These are phyloP conservation scores for Yarrowia sp. DNA, from an alignment of 805 yeast genomes.

Conservation along the genomic window DNA sequence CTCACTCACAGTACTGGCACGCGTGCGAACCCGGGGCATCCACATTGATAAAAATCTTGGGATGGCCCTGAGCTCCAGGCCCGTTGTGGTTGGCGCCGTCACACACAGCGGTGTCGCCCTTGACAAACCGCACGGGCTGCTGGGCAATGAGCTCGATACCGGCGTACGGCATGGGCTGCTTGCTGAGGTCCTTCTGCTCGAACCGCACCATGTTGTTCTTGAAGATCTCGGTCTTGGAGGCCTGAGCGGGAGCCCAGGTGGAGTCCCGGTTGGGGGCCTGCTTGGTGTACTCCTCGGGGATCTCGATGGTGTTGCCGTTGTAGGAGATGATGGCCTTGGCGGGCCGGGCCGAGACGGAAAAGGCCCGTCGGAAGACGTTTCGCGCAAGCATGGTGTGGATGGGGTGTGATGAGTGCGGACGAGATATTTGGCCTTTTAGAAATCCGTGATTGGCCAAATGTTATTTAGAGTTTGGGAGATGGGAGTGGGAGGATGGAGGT, in stretches of 20 bases:
- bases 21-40: constrained; percentile 70
- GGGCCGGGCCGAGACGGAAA: constrained; percentile 19
- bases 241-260: constrained; percentile 73
- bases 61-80: constrained; percentile 69
- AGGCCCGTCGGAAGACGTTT: constrained; percentile 19
- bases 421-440: too few species aligned
- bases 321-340: constrained; percentile 20
- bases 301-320: constrained; percentile 20
- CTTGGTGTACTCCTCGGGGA: constrained; percentile 33
- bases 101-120: constrained; percentile 69
- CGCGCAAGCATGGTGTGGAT: constrained; percentile 18
- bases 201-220: constrained; percentile 63
- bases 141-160: constrained; percentile 80
- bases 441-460: constrained; percentile 3
- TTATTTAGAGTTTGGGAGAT: background rate
- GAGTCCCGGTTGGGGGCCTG: constrained; percentile 76
- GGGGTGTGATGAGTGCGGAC: background rate
- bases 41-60: constrained; percentile 74
- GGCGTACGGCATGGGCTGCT: constrained; percentile 77
- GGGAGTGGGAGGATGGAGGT: too few species aligned
- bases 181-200: constrained; percentile 62
- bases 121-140: constrained; percentile 66
- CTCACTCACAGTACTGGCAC: constrained; percentile 66
- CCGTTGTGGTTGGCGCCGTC: constrained; percentile 51
- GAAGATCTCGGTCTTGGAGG: constrained; percentile 48